Percentiles rank a stretch among this genome's conserved stretches.
Conservation (phyloP, 2,329 filamentous ascomycete species). For the Penicillium sclerotigenum region DNA sequence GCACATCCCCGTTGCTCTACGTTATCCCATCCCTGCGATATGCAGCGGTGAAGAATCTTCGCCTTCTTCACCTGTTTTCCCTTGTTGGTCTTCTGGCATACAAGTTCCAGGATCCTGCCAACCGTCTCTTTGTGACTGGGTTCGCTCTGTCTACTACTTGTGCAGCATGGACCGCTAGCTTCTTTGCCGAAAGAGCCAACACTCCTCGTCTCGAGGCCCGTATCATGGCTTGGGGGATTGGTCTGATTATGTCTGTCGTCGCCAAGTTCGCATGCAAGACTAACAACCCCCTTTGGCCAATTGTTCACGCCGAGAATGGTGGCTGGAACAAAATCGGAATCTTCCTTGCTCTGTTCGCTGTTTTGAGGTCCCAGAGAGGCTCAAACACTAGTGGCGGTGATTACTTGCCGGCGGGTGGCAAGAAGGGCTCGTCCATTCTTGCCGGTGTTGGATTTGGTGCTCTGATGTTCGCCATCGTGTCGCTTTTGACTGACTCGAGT, state of each 20-base stretch:
- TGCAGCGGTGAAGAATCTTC: constrained; percentile 65
- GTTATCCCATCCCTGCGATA: constrained; percentile 66
- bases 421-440: constrained; percentile 65
- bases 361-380: constrained; percentile 70
- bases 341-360: constrained; percentile 69
- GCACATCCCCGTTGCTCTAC: constrained; percentile 76
- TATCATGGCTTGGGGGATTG: constrained; percentile 74
- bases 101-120: constrained; percentile 66
- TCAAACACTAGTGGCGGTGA: constrained; percentile 52
- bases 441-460: constrained; percentile 77
- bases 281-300: constrained; percentile 96
- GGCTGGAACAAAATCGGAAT: constrained; percentile 88
- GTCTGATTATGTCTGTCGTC: constrained; percentile 78
- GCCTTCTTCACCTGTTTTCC: constrained; percentile 70
- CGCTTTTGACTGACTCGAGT: constrained; percentile 90
- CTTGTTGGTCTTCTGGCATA: constrained; percentile 78
- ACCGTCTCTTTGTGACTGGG: constrained; percentile 75
- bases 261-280: constrained; percentile 91
- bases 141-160: constrained; percentile 78
- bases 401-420: constrained; percentile 51
- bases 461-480: constrained; percentile 85
- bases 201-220: constrained; percentile 74
- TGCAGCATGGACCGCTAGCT: constrained; percentile 77
- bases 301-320: constrained; percentile 84
- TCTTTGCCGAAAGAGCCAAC: constrained; percentile 73